phyloP scores from a whole-genome alignment of 2,329 filamentous ascomycete genomes.

The Fusarium sarcochroum region DNA sequence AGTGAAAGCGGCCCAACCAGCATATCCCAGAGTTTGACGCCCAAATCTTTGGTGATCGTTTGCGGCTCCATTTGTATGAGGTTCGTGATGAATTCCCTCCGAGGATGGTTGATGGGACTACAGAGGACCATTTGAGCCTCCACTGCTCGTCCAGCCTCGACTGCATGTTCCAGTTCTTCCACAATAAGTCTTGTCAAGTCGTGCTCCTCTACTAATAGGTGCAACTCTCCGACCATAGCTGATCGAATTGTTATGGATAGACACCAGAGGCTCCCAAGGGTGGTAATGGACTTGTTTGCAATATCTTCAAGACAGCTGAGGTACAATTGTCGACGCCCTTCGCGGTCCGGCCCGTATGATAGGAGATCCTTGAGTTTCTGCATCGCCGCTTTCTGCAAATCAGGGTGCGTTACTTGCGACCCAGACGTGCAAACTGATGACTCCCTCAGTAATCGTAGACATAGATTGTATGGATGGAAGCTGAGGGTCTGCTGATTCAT shows the following conservation, averaged over 20 bases:
- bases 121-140: conserved; percentile 62
- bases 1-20: conserved; percentile 76
- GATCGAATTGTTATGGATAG: conserved; percentile 66
- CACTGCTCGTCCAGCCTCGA: conserved; percentile 49
- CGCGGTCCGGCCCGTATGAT: conserved; percentile 63
- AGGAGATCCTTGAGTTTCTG: conserved; percentile 74
- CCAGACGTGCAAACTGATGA: conserved; percentile 71
- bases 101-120: conserved; percentile 65
- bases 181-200: conserved; percentile 73
- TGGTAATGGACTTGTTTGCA: conserved; percentile 70
- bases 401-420: conserved; percentile 69
- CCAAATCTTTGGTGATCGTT: conserved; percentile 73
- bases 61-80: conserved; percentile 74
- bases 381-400: conserved; percentile 75
- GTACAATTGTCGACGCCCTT: conserved; percentile 74
- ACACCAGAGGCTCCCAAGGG: conserved; percentile 80
- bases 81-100: conserved; percentile 68
- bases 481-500: conserved; percentile 53
- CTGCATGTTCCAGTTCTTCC: conserved; percentile 73
- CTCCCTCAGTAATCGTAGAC: conserved; percentile 78
- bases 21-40: conserved; percentile 77
- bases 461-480: conserved; percentile 64
- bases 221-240: conserved; percentile 65
- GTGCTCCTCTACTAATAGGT: conserved; percentile 71
- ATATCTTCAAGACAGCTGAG: conserved; percentile 78